Base-by-base conservation (phyloP, 2,329 filamentous ascomycete species). In the Sclerotiophoma versabilis region DNA sequence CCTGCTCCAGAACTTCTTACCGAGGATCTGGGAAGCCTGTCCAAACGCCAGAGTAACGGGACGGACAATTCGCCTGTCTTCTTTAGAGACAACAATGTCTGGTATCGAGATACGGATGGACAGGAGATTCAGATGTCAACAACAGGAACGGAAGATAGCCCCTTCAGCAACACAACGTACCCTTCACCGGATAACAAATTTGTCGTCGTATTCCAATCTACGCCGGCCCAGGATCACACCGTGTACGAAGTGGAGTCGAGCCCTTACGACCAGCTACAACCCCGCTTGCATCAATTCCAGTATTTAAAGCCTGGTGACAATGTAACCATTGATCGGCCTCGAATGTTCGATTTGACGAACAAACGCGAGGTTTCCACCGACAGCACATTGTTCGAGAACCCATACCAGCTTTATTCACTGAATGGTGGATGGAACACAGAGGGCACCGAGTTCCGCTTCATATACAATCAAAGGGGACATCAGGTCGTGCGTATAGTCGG, bases 381-480 rank as follows among this genome's bases (percentile, higher is more conserved):
- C 4, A 47, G 62, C 15, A 32, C 49, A 10, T 48, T 66, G 10
- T 69, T 68, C 34, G 23, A 60, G 37, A 64, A 62, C 46, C 61
- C 63, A 12, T 68, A 52, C 14, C 15, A 49, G 15, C 38, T 65
- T 15, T 32, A 51, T 26, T 7, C 55, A 25, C 29, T 66, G 30
- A 39, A 43, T 36, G 36, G 29, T 34, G 64, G 63, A 7, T 69
- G 66, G 64, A 65, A 58, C 36, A 26, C 11, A 3, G 60, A 68
- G 11, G 57, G 63, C 15, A 62, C 53, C 23, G 66, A 69, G 34
- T 69, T 63, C 23, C 62, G 59, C 25, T 64, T 69, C 48, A 11
- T 64, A 17, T 69, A 59, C 59, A 66, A 63, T 37, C 52, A 69
- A 47, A 55, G 63, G 20, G 64, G 65, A n/a, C 60, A 66, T 41